phyloP scores from a whole-genome alignment of 768 basidiomycete species.

The Termitomyces sp. region DNA sequence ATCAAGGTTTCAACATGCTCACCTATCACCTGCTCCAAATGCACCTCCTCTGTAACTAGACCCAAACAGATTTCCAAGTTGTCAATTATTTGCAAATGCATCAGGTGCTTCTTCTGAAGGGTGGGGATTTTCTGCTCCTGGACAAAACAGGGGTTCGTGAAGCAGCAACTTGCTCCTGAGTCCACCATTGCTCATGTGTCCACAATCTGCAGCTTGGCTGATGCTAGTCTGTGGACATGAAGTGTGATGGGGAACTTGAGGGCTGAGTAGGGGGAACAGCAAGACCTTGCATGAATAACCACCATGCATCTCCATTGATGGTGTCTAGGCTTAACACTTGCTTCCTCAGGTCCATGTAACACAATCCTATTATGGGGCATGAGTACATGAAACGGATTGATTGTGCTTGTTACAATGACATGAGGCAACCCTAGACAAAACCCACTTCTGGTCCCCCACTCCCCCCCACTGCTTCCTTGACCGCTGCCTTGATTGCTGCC shows the following conservation, averaged over 20 bases:
- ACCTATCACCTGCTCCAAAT: background rate
- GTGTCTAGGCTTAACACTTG: background rate
- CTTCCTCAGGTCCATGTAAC: background rate
- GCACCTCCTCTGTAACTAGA: background rate
- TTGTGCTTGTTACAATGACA: background rate
- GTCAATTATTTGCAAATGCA: background rate
- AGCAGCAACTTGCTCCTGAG: background rate
- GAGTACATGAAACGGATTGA: background rate
- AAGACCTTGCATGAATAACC: background rate
- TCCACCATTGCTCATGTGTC: background rate
- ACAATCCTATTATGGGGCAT: background rate
- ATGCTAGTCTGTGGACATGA: background rate
- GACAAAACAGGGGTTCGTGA: background rate
- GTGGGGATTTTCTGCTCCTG: background rate
- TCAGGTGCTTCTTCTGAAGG: background rate
- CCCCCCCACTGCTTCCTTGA: background rate
- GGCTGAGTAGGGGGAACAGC: background rate
- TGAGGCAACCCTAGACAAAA: background rate
- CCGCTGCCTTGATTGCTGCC: background rate
- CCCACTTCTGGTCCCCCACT: background rate
- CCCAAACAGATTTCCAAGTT: background rate
- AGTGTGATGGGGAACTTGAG: background rate
- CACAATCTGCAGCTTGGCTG: no score
- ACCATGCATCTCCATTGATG: background rate
- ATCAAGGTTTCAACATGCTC: background rate